Evolutionary conservation across 2,329 filamentous ascomycete genomes (phyloP).

Genomic region (Corniculantispora saksenae): DNA sequence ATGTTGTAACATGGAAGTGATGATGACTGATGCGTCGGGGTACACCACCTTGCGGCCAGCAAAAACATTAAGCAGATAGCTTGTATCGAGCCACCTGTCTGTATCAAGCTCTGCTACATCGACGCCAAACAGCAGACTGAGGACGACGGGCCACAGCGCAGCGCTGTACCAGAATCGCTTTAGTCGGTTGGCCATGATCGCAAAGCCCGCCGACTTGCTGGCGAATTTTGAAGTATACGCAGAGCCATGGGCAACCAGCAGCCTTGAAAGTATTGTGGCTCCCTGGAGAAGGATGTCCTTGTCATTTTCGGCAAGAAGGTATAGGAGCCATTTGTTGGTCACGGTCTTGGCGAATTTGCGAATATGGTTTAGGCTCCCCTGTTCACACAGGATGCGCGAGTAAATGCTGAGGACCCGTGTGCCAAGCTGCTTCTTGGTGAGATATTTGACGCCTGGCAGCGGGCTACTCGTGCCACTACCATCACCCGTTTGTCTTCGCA

Average conservation of each 20-base stretch:
- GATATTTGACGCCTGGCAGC: constrained; percentile 34
- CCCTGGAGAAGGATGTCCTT: constrained; percentile 79
- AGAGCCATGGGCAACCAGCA: constrained; percentile 80
- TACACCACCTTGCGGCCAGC: constrained; percentile 67
- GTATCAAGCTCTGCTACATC: constrained; percentile 77
- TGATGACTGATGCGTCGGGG: constrained; percentile 76
- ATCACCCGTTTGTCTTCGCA: constrained; percentile 42
- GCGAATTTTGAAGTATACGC: constrained; percentile 84
- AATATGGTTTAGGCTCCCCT: constrained; percentile 66
- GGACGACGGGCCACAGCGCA: constrained; percentile 81
- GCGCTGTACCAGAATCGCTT: constrained; percentile 88
- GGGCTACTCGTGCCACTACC: constrained; percentile 31
- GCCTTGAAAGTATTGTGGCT: constrained; percentile 77
- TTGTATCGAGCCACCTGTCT: constrained; percentile 71
- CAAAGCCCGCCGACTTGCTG: constrained; percentile 81
- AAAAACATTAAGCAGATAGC: constrained; percentile 74
- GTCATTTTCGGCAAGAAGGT: constrained; percentile 85
- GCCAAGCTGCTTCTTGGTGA: constrained; percentile 71
- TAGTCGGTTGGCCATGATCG: constrained; percentile 78
- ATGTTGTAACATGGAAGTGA: constrained; percentile 84
- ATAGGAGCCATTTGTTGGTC: constrained; percentile 95
- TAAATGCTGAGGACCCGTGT: constrained; percentile 76
- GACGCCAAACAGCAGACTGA: constrained; percentile 83
- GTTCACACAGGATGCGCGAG: constrained; percentile 74
- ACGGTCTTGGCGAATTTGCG: constrained; percentile 91